Percentiles rank a stretch among this genome's conserved stretches.
Evolutionary conservation across 116 monocot species (phyloP).

Genomic region (Cymodocea nodosa): DNA sequence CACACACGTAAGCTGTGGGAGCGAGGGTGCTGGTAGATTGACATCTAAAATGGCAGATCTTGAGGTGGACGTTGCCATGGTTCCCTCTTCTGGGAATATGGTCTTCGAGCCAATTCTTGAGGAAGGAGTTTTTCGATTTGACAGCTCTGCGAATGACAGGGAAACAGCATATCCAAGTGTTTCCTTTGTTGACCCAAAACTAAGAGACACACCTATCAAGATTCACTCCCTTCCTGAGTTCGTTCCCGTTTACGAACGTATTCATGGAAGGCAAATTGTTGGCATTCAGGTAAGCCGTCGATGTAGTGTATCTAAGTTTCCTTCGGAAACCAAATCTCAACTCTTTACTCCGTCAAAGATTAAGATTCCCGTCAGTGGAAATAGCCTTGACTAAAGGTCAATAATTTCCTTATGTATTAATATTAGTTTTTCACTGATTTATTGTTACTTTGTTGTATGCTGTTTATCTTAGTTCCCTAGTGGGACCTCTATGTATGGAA

Average conservation of each 20-base stretch:
- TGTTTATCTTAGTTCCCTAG: slow-evolving; percentile 40
- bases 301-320: no score
- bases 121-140: slow-evolving; percentile 85
- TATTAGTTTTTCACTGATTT: background rate
- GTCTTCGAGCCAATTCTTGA: slow-evolving; percentile 64
- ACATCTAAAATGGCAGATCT: slow-evolving; percentile 1
- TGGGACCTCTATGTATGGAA: slow-evolving; percentile 86
- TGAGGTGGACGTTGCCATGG: slow-evolving; percentile 4
- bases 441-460: background rate
- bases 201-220: slow-evolving; percentile 43
- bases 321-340: no score
- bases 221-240: slow-evolving; percentile 33
- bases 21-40: slow-evolving; percentile 1
- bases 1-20: slow-evolving; percentile 5
- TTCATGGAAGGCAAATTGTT: slow-evolving; percentile 43
- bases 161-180: slow-evolving; percentile 57
- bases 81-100: slow-evolving; percentile 37
- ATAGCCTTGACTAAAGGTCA: no score
- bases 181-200: slow-evolving; percentile 62
- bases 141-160: slow-evolving; percentile 54
- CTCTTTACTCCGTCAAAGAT: no score
- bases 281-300: slow-evolving; percentile 27
- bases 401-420: background rate
- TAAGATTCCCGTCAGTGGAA: no score
- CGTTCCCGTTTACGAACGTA: slow-evolving; percentile 31